Evolutionary conservation across 192 early-diverging fungal genomes (phyloP).

Genomic region (Mortierella alpina): DNA sequence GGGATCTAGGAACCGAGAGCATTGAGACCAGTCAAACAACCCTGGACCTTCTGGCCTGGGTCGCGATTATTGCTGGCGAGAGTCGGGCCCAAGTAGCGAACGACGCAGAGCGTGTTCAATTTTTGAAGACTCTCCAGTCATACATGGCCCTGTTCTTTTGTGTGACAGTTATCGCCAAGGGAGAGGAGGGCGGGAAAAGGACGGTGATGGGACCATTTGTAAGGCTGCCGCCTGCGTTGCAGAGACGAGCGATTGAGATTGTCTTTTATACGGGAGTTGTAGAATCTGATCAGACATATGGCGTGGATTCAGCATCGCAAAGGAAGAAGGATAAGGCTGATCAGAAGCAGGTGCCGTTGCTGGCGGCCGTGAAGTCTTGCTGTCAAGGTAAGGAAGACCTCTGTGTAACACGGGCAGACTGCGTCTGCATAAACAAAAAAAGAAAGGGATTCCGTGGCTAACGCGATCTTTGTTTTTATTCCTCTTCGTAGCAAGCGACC

Average conservation of each 20-base stretch:
- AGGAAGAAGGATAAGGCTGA: neutral
- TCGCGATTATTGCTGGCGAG: conserved; percentile 37
- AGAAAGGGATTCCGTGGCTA: neutral
- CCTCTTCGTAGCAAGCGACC: conserved; percentile 21
- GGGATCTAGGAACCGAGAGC: conserved; percentile 58
- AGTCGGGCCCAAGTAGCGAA: neutral
- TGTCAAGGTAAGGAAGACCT: conserved; percentile 29
- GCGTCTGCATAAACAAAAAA: neutral
- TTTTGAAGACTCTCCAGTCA: conserved; percentile 39
- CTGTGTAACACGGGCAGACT: neutral
- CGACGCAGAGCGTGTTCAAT: conserved; percentile 26
- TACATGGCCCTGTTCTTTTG: conserved; percentile 47
- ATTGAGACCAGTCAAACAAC: conserved; percentile 59
- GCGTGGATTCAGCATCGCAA: neutral
- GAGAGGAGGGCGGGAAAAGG: conserved; percentile 15
- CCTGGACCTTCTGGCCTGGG: conserved; percentile 46
- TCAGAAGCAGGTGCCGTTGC: conserved; percentile 19
- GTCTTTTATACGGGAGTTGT: conserved; percentile 48
- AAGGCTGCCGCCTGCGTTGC: conserved; percentile 48
- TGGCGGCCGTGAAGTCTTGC: conserved; percentile 42
- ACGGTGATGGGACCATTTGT: conserved; percentile 60
- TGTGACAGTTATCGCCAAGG: conserved; percentile 30
- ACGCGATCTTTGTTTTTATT: neutral
- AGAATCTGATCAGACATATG: neutral
- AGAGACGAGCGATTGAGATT: conserved; percentile 61